Base-by-base conservation (phyloP, 129 eudicot species). In the Tagetes patula region DNA sequence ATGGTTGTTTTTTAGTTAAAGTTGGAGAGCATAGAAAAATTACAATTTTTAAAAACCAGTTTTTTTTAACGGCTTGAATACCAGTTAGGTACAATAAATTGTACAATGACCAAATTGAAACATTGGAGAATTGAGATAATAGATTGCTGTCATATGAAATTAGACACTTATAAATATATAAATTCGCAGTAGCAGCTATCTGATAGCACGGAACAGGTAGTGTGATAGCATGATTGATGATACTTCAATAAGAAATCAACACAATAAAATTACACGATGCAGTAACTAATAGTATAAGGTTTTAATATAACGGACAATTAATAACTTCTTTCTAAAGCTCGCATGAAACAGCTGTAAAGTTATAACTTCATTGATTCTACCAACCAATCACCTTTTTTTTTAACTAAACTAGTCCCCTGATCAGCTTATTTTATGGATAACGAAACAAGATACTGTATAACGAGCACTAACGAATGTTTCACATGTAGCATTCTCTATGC, bases 51-150 rank as follows among this genome's bases (percentile, higher is more conserved):
- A 20, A 20, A 20, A 0, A 0, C 27, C 27, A 20, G 27, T 20
- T 20, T 20, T 14, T 20, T 53, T 33, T n/a, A n/a, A 53, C 4
- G 5, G 34, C 20, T 37, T 10, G 11, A 30, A 7, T 13, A 58
- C 64, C 32, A 58, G 14, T 58, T 58, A 2, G 42, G 41, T 38
- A 7, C 3, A 0, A 39, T 64, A 63, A 7, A 6, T 39, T 7
- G 69, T 39, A 39, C 49, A 40, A 64, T 64, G 49, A 39, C 69
- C 69, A 64, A 14, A 41, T 9, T 39, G 49, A 49, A 64, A 64
- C 34, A 64, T 38, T 14, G 6, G 69, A 64, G 2, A 7, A 3
- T 14, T 14, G 69, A 64, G 2, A 7, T 8, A 20, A 40, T 8
- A 14, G 14, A 5, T 64, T 64, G 33, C 6, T 40, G 13, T 64